phyloP scores from a whole-genome alignment of 108 stramenopile species.

The Cyclotella cryptica region DNA sequence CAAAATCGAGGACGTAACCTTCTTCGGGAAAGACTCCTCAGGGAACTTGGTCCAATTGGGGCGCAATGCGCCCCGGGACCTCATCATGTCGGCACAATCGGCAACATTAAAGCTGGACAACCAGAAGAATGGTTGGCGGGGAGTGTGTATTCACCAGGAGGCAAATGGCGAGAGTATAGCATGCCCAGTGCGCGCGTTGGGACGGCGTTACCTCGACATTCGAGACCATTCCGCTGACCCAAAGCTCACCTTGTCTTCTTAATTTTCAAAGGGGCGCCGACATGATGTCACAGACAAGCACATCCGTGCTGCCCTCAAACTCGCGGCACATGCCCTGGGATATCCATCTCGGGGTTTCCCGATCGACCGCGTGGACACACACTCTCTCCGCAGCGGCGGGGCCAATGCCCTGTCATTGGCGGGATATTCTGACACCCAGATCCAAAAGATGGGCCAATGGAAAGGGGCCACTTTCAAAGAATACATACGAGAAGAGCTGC shows the following conservation, averaged over 20 bases:
- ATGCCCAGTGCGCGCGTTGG: too few relatives aligned
- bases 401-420: too few relatives aligned
- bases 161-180: too few relatives aligned
- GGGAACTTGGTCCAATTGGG: not conserved
- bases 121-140: too few relatives aligned
- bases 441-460: too few relatives aligned
- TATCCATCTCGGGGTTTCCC: slow-evolving; percentile 12
- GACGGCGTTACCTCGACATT: not conserved
- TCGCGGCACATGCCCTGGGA: slow-evolving; percentile 3
- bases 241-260: not conserved
- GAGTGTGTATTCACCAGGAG: too few relatives aligned
- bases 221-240: not conserved
- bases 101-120: slow-evolving; percentile 11
- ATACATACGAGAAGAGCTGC: too few relatives aligned
- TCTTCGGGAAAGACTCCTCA: not conserved
- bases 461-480: too few relatives aligned
- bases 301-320: too few relatives aligned
- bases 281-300: not conserved
- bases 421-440: slow-evolving; percentile 19
- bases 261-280: not conserved
- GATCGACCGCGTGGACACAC: too few relatives aligned
- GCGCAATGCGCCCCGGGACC: not conserved
- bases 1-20: too few relatives aligned
- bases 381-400: too few relatives aligned
- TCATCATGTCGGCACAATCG: not conserved